Evolutionary conservation across 2,329 filamentous ascomycete species (phyloP).

Genomic region (Cyphellophora europaea): DNA sequence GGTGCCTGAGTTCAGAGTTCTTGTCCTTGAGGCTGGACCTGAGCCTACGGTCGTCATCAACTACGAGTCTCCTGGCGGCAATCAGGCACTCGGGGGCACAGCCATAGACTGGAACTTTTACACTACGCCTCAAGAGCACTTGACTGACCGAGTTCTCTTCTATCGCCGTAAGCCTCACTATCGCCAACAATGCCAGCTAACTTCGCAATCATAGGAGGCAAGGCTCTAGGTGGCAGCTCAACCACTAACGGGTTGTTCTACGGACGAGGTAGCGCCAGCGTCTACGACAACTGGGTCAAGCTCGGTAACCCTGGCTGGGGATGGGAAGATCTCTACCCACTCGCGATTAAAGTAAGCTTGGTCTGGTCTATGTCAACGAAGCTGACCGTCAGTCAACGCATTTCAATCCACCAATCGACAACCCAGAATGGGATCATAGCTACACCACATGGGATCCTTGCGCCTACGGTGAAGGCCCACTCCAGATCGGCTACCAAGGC

Average conservation of each 20-base stretch:
- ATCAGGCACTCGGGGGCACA: background rate
- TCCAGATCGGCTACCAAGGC: conserved; percentile 18
- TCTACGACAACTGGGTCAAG: conserved; percentile 12
- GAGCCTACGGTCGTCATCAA: background rate
- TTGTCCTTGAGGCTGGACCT: conserved; percentile 28
- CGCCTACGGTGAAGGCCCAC: conserved; percentile 13
- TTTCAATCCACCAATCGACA: conserved; percentile 22
- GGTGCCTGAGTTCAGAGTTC: conserved; percentile 35
- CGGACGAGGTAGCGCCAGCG: conserved; percentile 10
- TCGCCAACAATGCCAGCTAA: too few relatives aligned
- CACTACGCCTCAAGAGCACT: conserved; percentile 18
- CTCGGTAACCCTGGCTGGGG: conserved; percentile 15
- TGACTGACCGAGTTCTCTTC: conserved; percentile 3
- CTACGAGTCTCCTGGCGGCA: background rate
- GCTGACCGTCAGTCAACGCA: conserved; percentile 13
- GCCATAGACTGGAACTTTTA: conserved; percentile 18
- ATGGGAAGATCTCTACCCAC: conserved; percentile 10
- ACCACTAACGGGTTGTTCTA: conserved; percentile 12
- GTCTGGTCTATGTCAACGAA: background rate
- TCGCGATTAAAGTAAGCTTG: background rate
- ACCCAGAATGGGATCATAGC: conserved; percentile 17
- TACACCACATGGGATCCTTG: conserved; percentile 22
- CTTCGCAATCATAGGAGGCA: too few relatives aligned
- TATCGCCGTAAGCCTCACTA: background rate
- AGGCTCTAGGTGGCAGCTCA: conserved; percentile 11